Conservation (phyloP, 495 filamentous ascomycete species). For the Penicillium steckii region DNA sequence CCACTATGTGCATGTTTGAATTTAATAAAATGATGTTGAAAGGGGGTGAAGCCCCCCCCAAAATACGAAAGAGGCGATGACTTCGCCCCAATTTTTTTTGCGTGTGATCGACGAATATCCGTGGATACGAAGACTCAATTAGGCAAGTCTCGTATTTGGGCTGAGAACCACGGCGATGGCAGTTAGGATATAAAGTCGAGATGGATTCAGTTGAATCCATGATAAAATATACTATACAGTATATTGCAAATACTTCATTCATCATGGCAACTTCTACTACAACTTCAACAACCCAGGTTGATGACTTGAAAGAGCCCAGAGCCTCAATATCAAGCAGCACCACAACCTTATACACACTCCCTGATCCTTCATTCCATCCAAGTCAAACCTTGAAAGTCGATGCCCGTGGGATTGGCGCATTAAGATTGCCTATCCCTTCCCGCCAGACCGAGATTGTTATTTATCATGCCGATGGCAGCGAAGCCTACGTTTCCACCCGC, state of each 20-base stretch:
- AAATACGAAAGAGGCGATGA: conserved; percentile 1
- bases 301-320: conserved; percentile 7
- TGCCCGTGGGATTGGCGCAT: conserved; percentile 38
- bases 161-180: not conserved
- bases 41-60: too few relatives aligned
- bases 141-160: conserved; percentile 26
- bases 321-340: conserved; percentile 10
- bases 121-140: conserved; percentile 6
- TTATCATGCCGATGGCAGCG: conserved; percentile 31
- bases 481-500: conserved; percentile 44
- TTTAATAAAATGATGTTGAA: not conserved
- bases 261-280: conserved; percentile 4
- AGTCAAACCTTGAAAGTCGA: conserved; percentile 41
- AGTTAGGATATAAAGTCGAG: not conserved
- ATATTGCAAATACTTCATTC: not conserved
- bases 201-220: too few relatives aligned
- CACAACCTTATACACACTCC: conserved; percentile 1
- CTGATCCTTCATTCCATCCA: conserved; percentile 8
- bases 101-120: conserved; percentile 5
- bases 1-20: too few relatives aligned
- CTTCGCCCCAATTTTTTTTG: not conserved
- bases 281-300: conserved; percentile 6
- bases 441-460: conserved; percentile 45
- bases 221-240: too few relatives aligned
- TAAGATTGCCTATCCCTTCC: conserved; percentile 43